Evolutionary conservation across 2,329 filamentous ascomycete genomes (phyloP), one percentile per base, ranked within the genome.

Genomic region (Cordyceps cateniannulata): DNA sequence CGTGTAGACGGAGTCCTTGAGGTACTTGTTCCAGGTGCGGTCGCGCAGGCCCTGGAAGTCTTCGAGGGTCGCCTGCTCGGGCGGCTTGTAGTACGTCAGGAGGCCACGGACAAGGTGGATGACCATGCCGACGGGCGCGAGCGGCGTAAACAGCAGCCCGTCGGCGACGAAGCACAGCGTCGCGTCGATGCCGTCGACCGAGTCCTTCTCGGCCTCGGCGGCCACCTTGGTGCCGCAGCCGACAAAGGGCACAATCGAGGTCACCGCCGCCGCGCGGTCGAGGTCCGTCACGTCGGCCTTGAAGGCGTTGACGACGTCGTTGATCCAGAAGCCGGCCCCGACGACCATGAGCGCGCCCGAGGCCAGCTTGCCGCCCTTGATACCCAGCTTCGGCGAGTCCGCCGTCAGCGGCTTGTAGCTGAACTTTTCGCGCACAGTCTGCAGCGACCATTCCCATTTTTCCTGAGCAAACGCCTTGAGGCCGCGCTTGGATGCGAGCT

Each of bases 191-290:
- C 20, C 27, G 18, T 50, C 27, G n/a, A 42, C 45, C 5, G n/a
- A 20, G 32, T 47, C 45, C 47, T 50, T 49, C 10, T 32, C 56
- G 6, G 38, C 22, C 12, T 51, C 44, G 16, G 27, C 47, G 12
- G 29, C 56, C 8, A 38, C 24, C 16, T 22, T 14, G 14, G 38
- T 32, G 12, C 27, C 56, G 40, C 56, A 59, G 24, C 56, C 56
- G 27, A 59, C 56, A 18, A 59, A 35, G n/a, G 56, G 56, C 5
- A 51, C 16, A 27, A 59, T 59, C 3, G 56, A 12, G 1, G 56
- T 44, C 56, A 59, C 44, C 7, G 56, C 45, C 8, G 56, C 56
- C 18, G 25, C 47, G 22, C 56, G 45, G 32, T 59, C 56, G 7
- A 59, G 32, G 5, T n/a, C 32, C 16, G 44, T 59, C 27, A 51